Percentiles rank a stretch among this genome's conserved stretches.
These are phyloP conservation scores for Dothiorella sarmentorum DNA, from an alignment of 2,329 filamentous ascomycete genomes.

Conservation along the genomic window DNA sequence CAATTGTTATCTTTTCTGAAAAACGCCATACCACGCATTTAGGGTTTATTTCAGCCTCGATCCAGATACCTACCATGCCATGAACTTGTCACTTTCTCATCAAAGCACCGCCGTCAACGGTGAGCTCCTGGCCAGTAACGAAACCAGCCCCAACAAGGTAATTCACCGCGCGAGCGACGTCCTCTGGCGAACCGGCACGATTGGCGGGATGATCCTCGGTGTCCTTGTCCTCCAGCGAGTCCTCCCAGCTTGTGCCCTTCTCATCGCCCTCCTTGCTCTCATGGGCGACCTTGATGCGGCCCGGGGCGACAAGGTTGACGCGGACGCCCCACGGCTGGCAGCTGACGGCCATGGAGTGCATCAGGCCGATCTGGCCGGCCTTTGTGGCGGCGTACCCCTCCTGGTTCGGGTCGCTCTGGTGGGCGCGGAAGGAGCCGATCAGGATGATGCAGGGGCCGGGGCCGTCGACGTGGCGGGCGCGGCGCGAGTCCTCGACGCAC, in stretches of 20 bases:
- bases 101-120: slow-evolving; percentile 37
- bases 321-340: slow-evolving; percentile 31
- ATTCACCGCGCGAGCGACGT: slow-evolving; percentile 44
- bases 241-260: slow-evolving; percentile 38
- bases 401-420: slow-evolving; percentile 47
- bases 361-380: slow-evolving; percentile 37
- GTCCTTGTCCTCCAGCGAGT: slow-evolving; percentile 38
- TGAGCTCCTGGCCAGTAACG: slow-evolving; percentile 38
- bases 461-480: slow-evolving; percentile 19
- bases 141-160: slow-evolving; percentile 41
- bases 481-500: slow-evolving; percentile 22
- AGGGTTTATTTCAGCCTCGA: too few relatives aligned
- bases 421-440: slow-evolving; percentile 46
- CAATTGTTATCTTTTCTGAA: too few relatives aligned
- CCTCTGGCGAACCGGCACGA: slow-evolving; percentile 44
- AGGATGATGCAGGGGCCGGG: slow-evolving; percentile 47
- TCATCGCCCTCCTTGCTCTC: slow-evolving; percentile 47
- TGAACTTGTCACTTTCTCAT: slow-evolving; percentile 29
- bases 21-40: too few relatives aligned
- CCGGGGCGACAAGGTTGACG: slow-evolving; percentile 40
- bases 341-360: slow-evolving; percentile 38
- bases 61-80: too few relatives aligned
- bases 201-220: slow-evolving; percentile 44
- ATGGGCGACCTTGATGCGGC: slow-evolving; percentile 47
- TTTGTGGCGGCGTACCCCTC: slow-evolving; percentile 47